phyloP scores from a whole-genome alignment of 2,329 filamentous ascomycete genomes.

The Venturia nashicola region DNA sequence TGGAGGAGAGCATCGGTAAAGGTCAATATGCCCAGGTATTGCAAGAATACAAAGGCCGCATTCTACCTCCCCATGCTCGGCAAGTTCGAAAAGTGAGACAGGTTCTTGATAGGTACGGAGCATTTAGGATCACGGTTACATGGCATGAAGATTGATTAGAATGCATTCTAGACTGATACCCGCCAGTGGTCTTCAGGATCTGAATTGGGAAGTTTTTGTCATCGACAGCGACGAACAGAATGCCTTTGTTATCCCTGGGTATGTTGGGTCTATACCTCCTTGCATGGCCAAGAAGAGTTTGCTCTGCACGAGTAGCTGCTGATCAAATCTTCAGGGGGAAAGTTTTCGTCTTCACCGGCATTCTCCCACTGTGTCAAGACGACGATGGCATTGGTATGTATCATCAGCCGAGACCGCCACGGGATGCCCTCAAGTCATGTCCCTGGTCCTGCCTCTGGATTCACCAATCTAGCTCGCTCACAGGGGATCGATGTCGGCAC shows the following conservation, averaged over 20 bases:
- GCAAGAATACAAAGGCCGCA: constrained; percentile 1
- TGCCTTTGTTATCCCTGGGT: constrained; percentile 64
- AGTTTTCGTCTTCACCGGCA: constrained; percentile 67
- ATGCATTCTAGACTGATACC: constrained; percentile 58
- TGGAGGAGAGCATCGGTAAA: constrained; percentile 39
- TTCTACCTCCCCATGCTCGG: constrained; percentile 3
- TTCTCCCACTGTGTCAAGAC: constrained; percentile 52
- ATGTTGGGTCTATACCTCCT: constrained; percentile 12
- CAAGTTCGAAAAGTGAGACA: constrained; percentile 16
- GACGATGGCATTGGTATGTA: constrained; percentile 46
- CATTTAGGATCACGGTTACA: constrained; percentile 15
- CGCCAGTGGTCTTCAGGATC: constrained; percentile 46
- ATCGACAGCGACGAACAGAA: constrained; percentile 60
- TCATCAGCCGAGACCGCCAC: not conserved
- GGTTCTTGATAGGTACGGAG: constrained; percentile 37
- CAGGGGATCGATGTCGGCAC: no score
- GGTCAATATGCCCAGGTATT: not conserved
- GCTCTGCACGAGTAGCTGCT: constrained; percentile 2
- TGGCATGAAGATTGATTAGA: constrained; percentile 43
- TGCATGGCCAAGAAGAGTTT: not conserved
- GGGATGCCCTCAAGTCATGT: not conserved
- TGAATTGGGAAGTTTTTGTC: constrained; percentile 60
- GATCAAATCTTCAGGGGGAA: constrained; percentile 42
- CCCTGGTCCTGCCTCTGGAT: not conserved
- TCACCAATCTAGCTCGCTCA: no score